A percentile compares a stretch with the other conserved stretches of the same genome.
Evolutionary conservation across 352 stramenopile species (phyloP).

Genomic region (Phytophthora chlamydospora): DNA sequence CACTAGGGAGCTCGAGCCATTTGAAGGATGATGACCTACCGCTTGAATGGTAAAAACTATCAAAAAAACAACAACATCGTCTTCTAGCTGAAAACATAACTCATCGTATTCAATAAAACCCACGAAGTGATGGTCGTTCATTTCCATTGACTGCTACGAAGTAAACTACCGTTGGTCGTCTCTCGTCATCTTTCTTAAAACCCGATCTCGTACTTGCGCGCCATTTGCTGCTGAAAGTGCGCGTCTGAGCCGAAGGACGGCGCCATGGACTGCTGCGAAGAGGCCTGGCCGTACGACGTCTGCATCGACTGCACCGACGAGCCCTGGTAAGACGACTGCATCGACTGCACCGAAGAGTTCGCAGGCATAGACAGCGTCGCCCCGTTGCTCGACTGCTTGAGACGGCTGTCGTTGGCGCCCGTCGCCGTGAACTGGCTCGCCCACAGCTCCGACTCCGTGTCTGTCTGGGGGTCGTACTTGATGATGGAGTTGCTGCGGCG

Average conservation of each 20-base stretch:
- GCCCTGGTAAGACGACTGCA: slow-evolving; percentile 16
- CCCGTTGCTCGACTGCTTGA: slow-evolving; percentile 22
- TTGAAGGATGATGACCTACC: too few species aligned
- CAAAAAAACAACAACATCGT: too few species aligned
- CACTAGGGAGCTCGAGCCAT: too few species aligned
- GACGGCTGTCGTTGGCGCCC: slow-evolving; percentile 9
- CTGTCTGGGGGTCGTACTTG: slow-evolving; percentile 46
- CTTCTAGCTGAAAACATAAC: too few species aligned
- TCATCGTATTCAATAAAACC: too few species aligned
- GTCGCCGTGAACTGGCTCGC: slow-evolving; percentile 42
- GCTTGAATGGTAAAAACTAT: too few species aligned
- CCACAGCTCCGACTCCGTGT: slow-evolving; percentile 51
- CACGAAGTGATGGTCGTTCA: too few species aligned
- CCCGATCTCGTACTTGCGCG: slow-evolving; percentile 25
- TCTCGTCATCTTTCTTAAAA: slow-evolving; percentile 8
- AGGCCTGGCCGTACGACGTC: slow-evolving; percentile 17
- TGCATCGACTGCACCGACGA: slow-evolving; percentile 6
- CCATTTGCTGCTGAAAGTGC: slow-evolving; percentile 21
- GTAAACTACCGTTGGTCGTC: too few species aligned
- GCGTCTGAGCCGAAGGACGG: slow-evolving; percentile 13
- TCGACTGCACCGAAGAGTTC: slow-evolving; percentile 11
- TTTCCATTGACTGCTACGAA: too few species aligned
- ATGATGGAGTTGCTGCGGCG: slow-evolving; percentile 26
- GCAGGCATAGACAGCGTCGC: slow-evolving; percentile 22
- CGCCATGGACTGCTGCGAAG: slow-evolving; percentile 26